Evolutionary conservation across 2,329 filamentous ascomycete genomes (phyloP), one percentile per base, ranked within the genome.

Genomic region (Arthrobotrys pseudoclavata): DNA sequence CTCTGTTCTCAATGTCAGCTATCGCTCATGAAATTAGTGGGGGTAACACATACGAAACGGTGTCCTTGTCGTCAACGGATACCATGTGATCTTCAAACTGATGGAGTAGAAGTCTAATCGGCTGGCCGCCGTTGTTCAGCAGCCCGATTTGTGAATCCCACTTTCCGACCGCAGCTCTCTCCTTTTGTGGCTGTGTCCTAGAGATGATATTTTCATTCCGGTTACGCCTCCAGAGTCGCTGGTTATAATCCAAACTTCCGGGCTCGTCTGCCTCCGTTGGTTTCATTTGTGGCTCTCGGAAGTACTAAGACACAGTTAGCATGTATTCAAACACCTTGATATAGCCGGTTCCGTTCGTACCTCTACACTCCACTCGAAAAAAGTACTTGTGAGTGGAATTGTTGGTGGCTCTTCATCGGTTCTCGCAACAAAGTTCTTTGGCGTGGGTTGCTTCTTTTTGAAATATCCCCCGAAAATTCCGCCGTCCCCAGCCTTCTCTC

Each of bases 221-320:
- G 69, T 94, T 92, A 79, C 96, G 89, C 79, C 95, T 88, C 96
- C 96, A 99, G 1, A 99, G 86, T 15, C 96, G 90, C 82, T 96
- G 91, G 81, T 99, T 99, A 84, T 98, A 99, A 83, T 98, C 94
- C 15, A 92, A 92, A 82, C 94, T 97, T 37, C 96, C 96, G 13
- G 96, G 96, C 82, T 99, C 96, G 81, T 99, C 96, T 24, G 94
- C 92, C 83, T 99, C 96, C 72, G 92, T 94, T 2, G 93, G 91
- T 83, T 96, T 96, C 96, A 99, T 98, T 84, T 99, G 96, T 34
- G 96, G 96, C 83, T 98, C 94, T 31, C 94, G 92, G 87, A 98
- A 99, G 83, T 99, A 98, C 84, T 90, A 68, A 50, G 22, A 10
- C 9, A 13, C 12, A 55, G 84, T 42, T 84, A 81, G 76, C 45